A percentile compares a stretch with the other conserved stretches of the same genome.
Conservation (phyloP, 2,329 filamentous ascomycete genomes). For the Aspergillus glaucus region DNA sequence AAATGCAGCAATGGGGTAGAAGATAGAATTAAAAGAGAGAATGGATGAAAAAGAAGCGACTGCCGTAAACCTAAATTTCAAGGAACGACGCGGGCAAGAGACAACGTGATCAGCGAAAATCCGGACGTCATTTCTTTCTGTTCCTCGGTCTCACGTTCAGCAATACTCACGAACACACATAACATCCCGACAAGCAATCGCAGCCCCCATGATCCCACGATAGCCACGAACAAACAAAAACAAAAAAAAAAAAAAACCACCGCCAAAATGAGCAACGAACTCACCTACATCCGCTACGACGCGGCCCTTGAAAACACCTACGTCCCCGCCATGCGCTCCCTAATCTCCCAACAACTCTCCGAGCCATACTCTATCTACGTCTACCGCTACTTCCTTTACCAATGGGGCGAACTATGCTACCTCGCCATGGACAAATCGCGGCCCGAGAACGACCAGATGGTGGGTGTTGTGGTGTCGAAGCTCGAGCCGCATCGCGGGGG, state of each 20-base stretch:
- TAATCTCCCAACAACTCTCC: conserved; percentile 94
- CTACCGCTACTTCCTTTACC: conserved; percentile 94
- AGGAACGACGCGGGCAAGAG: background rate
- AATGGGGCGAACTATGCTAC: conserved; percentile 97
- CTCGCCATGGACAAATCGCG: conserved; percentile 56
- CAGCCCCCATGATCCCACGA: background rate
- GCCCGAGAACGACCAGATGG: conserved; percentile 43
- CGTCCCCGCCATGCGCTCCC: conserved; percentile 77
- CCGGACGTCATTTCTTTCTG: background rate
- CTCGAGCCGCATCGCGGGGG: conserved; percentile 83
- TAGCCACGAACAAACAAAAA: background rate
- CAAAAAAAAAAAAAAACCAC: background rate
- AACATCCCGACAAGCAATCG: too few relatives aligned
- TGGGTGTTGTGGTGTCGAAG: conserved; percentile 92
- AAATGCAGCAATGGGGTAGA: background rate
- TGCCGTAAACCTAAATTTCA: too few relatives aligned
- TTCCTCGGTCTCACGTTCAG: background rate
- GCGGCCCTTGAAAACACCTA: conserved; percentile 56
- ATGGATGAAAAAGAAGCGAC: too few relatives aligned
- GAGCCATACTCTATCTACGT: conserved; percentile 99
- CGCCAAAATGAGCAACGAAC: conserved; percentile 13
- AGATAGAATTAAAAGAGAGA: background rate
- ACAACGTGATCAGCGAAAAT: conserved; percentile 19
- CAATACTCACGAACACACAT: background rate
- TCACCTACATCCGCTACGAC: conserved; percentile 56